Evolutionary conservation across 2,329 filamentous ascomycete genomes (phyloP).

Genomic region (Penicillium capsulatum): DNA sequence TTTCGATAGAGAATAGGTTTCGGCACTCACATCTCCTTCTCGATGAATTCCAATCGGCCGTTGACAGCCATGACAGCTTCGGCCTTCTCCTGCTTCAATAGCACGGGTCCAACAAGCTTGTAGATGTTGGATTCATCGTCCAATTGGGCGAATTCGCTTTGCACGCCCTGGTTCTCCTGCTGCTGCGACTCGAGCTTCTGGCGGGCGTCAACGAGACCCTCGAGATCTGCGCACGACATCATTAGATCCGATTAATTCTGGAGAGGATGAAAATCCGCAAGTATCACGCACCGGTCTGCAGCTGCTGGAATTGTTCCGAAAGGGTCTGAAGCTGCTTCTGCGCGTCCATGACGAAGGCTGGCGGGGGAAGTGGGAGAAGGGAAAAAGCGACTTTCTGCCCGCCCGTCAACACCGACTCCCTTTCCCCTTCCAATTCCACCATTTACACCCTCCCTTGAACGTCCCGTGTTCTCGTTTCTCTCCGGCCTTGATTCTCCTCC

Average conservation of each 20-base stretch:
- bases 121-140: constrained; percentile 85
- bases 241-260: background rate
- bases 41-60: constrained; percentile 84
- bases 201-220: constrained; percentile 68
- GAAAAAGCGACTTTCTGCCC: constrained; percentile 25
- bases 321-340: constrained; percentile 77
- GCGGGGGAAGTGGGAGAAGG: constrained; percentile 26
- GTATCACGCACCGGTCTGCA: constrained; percentile 67
- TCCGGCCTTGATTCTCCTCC: constrained; percentile 2
- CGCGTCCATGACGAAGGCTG: constrained; percentile 44
- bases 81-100: constrained; percentile 88
- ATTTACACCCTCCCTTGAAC: constrained; percentile 6
- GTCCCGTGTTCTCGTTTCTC: constrained; percentile 2
- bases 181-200: constrained; percentile 90
- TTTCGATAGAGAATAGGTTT: background rate
- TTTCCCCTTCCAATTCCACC: constrained; percentile 19
- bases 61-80: constrained; percentile 91
- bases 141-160: constrained; percentile 81
- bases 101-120: constrained; percentile 87
- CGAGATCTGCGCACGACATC: constrained; percentile 61
- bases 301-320: constrained; percentile 79
- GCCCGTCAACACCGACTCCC: constrained; percentile 25
- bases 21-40: constrained; percentile 75
- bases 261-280: background rate
- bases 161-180: constrained; percentile 85